phyloP scores from a whole-genome alignment of 306 rosid genomes.

The Fragaria vesca region DNA sequence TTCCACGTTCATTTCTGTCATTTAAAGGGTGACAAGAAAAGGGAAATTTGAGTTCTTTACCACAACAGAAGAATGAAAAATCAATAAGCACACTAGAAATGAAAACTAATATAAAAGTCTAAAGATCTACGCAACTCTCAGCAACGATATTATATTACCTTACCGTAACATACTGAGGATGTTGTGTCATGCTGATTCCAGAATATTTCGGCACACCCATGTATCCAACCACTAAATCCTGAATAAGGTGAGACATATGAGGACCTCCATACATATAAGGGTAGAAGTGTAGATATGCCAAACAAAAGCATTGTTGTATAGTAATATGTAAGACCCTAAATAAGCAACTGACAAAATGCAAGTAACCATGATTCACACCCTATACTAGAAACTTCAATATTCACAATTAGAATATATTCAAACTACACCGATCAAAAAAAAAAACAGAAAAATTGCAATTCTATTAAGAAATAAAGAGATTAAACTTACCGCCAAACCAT shows the following conservation, averaged over 20 bases:
- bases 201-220: conserved; percentile 98
- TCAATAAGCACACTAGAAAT: neutral
- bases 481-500: conserved; percentile 85
- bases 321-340: neutral
- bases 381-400: neutral
- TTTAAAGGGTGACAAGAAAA: conserved; percentile 21
- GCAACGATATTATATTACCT: conserved; percentile 55
- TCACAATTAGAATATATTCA: conserved; percentile 12
- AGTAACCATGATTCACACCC: neutral
- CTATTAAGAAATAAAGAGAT: conserved; percentile 7
- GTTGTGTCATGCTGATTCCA: conserved; percentile 90
- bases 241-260: conserved; percentile 23
- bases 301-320: neutral
- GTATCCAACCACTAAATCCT: conserved; percentile 95
- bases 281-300: neutral
- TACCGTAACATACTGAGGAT: conserved; percentile 94
- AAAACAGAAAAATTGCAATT: conserved; percentile 9
- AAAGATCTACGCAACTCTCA: neutral
- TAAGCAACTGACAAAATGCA: neutral
- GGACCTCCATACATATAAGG: neutral
- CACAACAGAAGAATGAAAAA: neutral
- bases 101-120: neutral
- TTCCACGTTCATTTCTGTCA: conserved; percentile 86
- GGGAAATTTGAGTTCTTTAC: conserved; percentile 8
- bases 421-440: neutral